Evolutionary conservation across 768 basidiomycete genomes (phyloP).

Genomic region (Termitomyces sp.): DNA sequence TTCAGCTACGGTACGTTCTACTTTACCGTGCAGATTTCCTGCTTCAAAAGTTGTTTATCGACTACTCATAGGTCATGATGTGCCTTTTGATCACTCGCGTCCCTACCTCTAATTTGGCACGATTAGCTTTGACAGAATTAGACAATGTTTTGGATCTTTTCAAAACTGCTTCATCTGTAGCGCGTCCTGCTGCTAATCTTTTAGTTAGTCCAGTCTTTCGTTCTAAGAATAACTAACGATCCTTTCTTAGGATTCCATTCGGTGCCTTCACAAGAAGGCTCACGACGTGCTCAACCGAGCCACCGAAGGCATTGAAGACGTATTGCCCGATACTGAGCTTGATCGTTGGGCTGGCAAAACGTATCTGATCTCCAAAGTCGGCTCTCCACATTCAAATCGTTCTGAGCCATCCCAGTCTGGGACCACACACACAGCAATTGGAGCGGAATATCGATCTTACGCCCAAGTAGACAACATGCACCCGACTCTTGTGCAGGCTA

Average conservation of each 20-base stretch:
- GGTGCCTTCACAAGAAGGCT: constrained; percentile 39
- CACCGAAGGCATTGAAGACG: constrained; percentile 22
- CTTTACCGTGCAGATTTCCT: background rate
- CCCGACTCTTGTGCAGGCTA: constrained; percentile 51
- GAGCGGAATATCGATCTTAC: constrained; percentile 12
- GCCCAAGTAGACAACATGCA: constrained; percentile 30
- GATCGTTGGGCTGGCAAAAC: constrained; percentile 57
- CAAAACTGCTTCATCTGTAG: constrained; percentile 40
- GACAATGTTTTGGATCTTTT: constrained; percentile 42
- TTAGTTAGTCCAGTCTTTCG: constrained; percentile 29
- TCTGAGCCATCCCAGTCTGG: background rate
- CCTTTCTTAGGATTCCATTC: constrained; percentile 34
- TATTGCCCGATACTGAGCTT: constrained; percentile 44
- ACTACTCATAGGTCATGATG: constrained; percentile 47
- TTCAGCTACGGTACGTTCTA: constrained; percentile 54
- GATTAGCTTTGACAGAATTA: constrained; percentile 45
- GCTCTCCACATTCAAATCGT: constrained; percentile 2
- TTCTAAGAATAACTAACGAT: background rate
- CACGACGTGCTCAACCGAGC: constrained; percentile 34
- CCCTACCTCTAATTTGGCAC: constrained; percentile 44
- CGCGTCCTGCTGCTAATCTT: constrained; percentile 42
- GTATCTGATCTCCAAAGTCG: constrained; percentile 29
- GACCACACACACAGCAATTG: background rate
- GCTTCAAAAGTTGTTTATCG: background rate
- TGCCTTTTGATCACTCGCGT: constrained; percentile 51